Base-by-base conservation (phyloP, 768 basidiomycete genomes). In the Leccinum boreale region DNA sequence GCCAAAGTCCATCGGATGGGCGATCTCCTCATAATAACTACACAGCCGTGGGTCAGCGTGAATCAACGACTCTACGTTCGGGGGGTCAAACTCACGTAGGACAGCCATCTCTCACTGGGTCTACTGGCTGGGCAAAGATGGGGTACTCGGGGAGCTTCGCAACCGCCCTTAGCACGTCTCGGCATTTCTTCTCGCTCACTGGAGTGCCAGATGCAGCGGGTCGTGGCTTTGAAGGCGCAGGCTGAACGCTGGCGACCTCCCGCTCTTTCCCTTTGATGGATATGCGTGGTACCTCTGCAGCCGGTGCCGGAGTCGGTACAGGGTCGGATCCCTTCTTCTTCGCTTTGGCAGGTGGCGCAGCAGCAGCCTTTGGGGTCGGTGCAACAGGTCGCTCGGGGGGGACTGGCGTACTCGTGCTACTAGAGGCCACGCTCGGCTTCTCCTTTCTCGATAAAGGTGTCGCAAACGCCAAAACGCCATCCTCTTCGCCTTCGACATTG, bases 21-120 rank as follows among this genome's bases (percentile, higher is more conserved):
- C 74, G 67, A 98, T 96, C 73, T 98, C 96, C 5, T 95, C 85
- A 59, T 90, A 85, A 72, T 98, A 98, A 19, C 94, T 97, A 52
- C 45, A 64, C 17, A 31, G 17, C 59, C n/a, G 5, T 19, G 10
- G 46, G 36, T 62, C 51, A 57, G 31, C 28, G 36, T 42, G 14
- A n/a, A 21, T 29, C 6, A 31, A 55, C 24, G 11, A 12, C 52
- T 14, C 52, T 35, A 47, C n/a, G 10, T 31, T 50, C 39, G 53
- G 44, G 46, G 44, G 46, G 7, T 36, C 39, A 31, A 51, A 81
- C 89, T 74, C 68, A 95, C 92, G 93, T 94, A 49, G 96, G 94
- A 70, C 90, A 96, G 19, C 91, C 94, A 72, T 92, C 92, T 51
- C 74, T 68, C 14, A 84, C 72, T 4, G 95, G 89, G 70, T 98